Evolutionary conservation across 352 stramenopile species (phyloP), one percentile per base, ranked within the genome.

Genomic region (Aphanomyces cochlioides): DNA sequence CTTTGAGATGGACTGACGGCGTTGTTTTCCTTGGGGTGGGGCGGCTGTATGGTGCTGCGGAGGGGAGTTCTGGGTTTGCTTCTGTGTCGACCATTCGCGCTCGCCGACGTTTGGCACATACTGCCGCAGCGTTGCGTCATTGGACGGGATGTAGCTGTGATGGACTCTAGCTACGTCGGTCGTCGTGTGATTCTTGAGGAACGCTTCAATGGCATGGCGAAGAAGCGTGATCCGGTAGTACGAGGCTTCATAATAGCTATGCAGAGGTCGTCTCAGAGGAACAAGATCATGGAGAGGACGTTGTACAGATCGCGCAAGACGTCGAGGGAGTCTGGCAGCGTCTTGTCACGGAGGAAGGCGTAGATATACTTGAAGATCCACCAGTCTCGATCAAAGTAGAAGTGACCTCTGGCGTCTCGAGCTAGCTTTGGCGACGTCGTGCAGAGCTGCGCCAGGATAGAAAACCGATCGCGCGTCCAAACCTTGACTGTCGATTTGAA

Each of bases 371-470:
- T 79, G 71, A 92, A 92, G 56, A 89, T 79, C 74, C 77, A 88
- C 39, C 83, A 86, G 58, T 90, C 85, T 21, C 82, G 80, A 64
- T 92, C 83, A 50, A 92, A 87, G 61, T 83, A 92, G 75, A 82
- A 90, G n/a, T 59, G 48, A 19, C 79, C 79, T 68, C 88, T 79
- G 8, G 83, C 75, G 28, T 82, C 80, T 41, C 82, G 80, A 4
- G 58, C 65, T 2, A 92, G 76, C 74, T 85, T 87, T 5, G 83
- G 79, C 43, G 76, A 77, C 2, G 74, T 83, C 45, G 85, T 90
- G 73, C 85, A 92, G 36, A 92, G 76, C 50, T 92, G 85, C 54
- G 85, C 85, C n/a, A 92, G 76, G 69, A 92, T 87, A 3, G 83
- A 92, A 65, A 92, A 92, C 5, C 83, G 80, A 67, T 92, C 83